These are phyloP conservation scores for Chaetomium sp. DNA, from an alignment of 2,329 filamentous ascomycete genomes.

Conservation along the genomic window DNA sequence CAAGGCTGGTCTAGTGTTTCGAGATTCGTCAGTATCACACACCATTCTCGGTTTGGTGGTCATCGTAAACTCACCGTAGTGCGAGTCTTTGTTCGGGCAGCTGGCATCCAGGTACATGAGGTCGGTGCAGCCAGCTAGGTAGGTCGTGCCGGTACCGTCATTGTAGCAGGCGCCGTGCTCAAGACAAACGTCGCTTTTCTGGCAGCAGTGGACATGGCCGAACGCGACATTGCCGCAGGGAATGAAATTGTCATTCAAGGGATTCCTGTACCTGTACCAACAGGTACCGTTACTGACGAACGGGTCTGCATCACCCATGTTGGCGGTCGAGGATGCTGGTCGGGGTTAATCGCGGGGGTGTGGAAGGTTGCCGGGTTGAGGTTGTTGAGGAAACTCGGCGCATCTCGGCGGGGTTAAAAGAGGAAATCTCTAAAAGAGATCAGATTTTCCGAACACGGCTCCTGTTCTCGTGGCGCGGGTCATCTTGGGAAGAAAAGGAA, in stretches of 20 bases:
- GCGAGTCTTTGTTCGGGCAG: constrained; percentile 30
- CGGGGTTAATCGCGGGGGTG: not conserved
- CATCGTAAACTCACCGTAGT: not conserved
- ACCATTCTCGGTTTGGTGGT: constrained; percentile 6
- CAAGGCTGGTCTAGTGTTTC: constrained; percentile 22
- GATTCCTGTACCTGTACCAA: constrained; percentile 20
- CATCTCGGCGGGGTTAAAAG: too few species aligned
- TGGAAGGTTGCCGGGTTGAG: too few species aligned
- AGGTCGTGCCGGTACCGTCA: constrained; percentile 27
- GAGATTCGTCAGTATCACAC: not conserved
- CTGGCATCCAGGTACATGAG: constrained; percentile 25
- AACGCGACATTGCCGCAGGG: constrained; percentile 31
- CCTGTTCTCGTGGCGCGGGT: too few species aligned
- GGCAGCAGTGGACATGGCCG: constrained; percentile 29
- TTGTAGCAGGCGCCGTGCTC: constrained; percentile 23
- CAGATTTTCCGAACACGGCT: too few species aligned
- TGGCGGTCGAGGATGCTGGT: not conserved
- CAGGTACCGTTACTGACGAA: constrained; percentile 31
- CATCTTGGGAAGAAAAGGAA: too few species aligned
- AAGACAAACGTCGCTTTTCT: constrained; percentile 30
- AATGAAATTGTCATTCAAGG: constrained; percentile 21
- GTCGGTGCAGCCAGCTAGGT: constrained; percentile 34
- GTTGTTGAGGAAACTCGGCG: too few species aligned
- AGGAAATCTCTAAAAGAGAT: too few species aligned
- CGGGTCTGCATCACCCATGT: constrained; percentile 11